A percentile compares a stretch with the other conserved stretches of the same genome.
Conservation (phyloP, 768 basidiomycete genomes). For the Boletus patriciae region DNA sequence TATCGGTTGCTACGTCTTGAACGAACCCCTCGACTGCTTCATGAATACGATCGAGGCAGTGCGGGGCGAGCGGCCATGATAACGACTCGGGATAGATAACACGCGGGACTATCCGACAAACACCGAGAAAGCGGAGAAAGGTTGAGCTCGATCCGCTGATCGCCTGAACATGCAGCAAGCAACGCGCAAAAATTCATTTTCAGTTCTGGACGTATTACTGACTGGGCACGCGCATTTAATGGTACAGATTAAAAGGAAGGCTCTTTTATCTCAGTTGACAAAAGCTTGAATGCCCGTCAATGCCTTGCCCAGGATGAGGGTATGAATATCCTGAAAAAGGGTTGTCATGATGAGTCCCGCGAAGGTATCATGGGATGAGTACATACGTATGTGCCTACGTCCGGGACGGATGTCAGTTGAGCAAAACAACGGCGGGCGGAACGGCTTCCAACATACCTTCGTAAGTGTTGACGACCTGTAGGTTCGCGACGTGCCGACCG, state of each 20-base stretch:
- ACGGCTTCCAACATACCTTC: slow-evolving; percentile 56
- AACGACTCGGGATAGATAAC: background rate
- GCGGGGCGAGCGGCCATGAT: background rate
- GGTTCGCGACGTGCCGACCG: slow-evolving; percentile 90
- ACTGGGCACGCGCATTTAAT: background rate
- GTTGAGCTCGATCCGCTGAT: background rate
- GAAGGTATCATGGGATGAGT: background rate
- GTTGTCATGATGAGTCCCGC: slow-evolving; percentile 2
- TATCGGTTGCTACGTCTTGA: background rate
- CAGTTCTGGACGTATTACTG: background rate
- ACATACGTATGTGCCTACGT: slow-evolving; percentile 59
- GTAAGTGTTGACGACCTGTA: slow-evolving; percentile 96
- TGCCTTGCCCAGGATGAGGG: slow-evolving; percentile 92
- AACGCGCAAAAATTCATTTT: background rate
- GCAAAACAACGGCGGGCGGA: background rate
- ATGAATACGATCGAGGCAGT: background rate
- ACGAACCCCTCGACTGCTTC: background rate
- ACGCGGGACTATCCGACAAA: background rate
- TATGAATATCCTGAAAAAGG: slow-evolving; percentile 70
- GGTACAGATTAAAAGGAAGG: background rate
- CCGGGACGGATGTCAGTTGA: slow-evolving; percentile 3
- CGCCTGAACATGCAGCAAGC: background rate
- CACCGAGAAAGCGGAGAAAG: background rate
- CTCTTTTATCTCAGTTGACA: slow-evolving; percentile 44
- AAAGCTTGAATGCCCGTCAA: slow-evolving; percentile 91